phyloP scores from a whole-genome alignment of 1,284 basidiomycete species.

The Naganishia albida region DNA sequence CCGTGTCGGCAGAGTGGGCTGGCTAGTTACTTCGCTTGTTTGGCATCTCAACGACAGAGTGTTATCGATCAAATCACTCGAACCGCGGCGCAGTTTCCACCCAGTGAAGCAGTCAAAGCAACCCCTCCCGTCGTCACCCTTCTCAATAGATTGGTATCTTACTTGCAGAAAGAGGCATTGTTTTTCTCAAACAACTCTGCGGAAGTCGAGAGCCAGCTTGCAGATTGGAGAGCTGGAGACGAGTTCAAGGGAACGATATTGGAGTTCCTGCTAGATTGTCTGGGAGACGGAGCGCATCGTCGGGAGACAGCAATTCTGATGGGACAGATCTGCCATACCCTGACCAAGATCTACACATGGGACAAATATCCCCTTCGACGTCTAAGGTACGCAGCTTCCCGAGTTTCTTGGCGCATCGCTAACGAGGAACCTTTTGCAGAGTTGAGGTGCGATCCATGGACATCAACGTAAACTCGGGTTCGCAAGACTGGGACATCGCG shows the following conservation, averaged over 20 bases:
- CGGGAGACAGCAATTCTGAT: constrained; percentile 38
- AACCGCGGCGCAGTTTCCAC: background rate
- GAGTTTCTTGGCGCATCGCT: background rate
- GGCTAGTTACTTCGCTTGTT: constrained; percentile 11
- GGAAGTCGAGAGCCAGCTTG: constrained; percentile 8
- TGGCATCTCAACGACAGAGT: constrained; percentile 9
- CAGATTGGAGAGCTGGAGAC: background rate
- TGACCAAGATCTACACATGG: constrained; percentile 41
- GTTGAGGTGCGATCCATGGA: constrained; percentile 29
- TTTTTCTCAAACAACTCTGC: constrained; percentile 9
- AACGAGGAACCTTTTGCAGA: background rate
- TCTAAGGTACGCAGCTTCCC: constrained; percentile 22
- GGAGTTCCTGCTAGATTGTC: constrained; percentile 39
- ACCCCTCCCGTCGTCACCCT: constrained; percentile 6
- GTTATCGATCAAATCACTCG: background rate
- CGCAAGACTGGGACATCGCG: constrained; percentile 37
- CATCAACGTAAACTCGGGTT: background rate
- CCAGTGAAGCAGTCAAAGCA: constrained; percentile 5
- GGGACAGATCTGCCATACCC: constrained; percentile 37
- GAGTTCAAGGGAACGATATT: constrained; percentile 36
- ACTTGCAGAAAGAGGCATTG: constrained; percentile 17
- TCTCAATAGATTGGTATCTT: constrained; percentile 20
- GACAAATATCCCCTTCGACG: constrained; percentile 41
- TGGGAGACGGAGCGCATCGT: constrained; percentile 37
- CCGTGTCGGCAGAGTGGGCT: constrained; percentile 12